Percentiles rank a stretch among this genome's conserved stretches.
phyloP scores from a whole-genome alignment of 2,329 filamentous ascomycete species.

The Phialophora expanda region DNA sequence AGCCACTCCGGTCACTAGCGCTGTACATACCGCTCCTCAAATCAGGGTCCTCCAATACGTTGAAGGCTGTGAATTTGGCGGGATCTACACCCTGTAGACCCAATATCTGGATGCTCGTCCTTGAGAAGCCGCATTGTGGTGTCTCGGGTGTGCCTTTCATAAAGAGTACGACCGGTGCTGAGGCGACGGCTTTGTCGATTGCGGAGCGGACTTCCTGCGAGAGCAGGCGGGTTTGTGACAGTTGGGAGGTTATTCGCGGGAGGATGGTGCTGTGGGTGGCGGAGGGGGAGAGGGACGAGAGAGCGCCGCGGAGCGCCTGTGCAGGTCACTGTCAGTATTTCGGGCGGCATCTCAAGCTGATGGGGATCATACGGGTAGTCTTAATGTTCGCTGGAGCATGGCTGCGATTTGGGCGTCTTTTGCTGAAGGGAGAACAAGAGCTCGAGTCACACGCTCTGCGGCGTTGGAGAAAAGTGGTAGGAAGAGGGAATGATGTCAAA shows the following conservation, averaged over 20 bases:
- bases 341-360: neutral
- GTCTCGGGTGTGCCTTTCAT: constrained; percentile 99
- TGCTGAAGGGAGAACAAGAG: constrained; percentile 6
- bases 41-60: constrained; percentile 90
- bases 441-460: neutral
- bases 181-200: constrained; percentile 87
- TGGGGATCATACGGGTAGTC: constrained; percentile 25
- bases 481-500: constrained; percentile 30
- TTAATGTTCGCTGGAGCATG: constrained; percentile 28
- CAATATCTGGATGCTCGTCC: constrained; percentile 92
- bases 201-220: constrained; percentile 79
- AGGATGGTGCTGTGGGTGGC: constrained; percentile 45
- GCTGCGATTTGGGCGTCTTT: neutral
- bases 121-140: constrained; percentile 95
- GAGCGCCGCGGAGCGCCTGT: constrained; percentile 36
- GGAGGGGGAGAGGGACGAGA: constrained; percentile 35
- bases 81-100: constrained; percentile 95
- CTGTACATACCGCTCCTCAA: constrained; percentile 71
- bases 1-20: neutral
- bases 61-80: constrained; percentile 95
- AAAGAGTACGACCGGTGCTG: constrained; percentile 92
- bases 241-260: constrained; percentile 33
- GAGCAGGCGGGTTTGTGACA: constrained; percentile 61
- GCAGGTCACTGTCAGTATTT: neutral
- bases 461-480: constrained; percentile 27